Evolutionary conservation across 306 rosid species (phyloP).

Genomic region (Albizia julibrissin): DNA sequence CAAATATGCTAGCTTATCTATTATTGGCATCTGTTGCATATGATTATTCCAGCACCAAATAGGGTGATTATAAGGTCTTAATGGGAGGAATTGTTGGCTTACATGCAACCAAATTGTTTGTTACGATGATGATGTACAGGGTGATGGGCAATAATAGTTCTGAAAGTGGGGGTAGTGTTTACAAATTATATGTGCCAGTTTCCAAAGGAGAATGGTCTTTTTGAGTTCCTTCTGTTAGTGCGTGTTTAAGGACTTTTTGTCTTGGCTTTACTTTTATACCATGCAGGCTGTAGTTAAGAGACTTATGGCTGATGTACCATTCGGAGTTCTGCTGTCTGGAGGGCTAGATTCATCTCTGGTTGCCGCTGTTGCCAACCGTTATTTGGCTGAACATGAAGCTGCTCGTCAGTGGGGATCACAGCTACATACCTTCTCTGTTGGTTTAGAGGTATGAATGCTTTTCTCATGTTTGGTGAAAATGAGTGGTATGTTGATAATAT

Average conservation of each 20-base stretch:
- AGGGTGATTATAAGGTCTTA: constrained; percentile 4
- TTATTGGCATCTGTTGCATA: constrained; percentile 11
- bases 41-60: not conserved
- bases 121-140: not conserved
- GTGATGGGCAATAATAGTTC: constrained; percentile 5
- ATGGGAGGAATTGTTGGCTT: constrained; percentile 19
- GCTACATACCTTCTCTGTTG: constrained; percentile 89
- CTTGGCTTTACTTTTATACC: constrained; percentile 35
- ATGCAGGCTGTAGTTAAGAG: constrained; percentile 89
- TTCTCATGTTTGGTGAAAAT: constrained; percentile 20
- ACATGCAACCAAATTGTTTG: constrained; percentile 6
- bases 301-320: constrained; percentile 98
- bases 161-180: not conserved
- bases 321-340: constrained; percentile 94
- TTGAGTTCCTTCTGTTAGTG: not conserved
- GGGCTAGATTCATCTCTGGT: constrained; percentile 98
- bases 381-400: constrained; percentile 63
- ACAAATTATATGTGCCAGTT: not conserved
- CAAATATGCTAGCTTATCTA: not conserved
- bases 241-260: not conserved
- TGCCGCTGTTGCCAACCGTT: constrained; percentile 82
- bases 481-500: not conserved
- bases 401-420: constrained; percentile 96
- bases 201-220: constrained; percentile 14
- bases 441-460: constrained; percentile 64